Percentiles rank a stretch among this genome's conserved stretches.
phyloP scores from a whole-genome alignment of 768 basidiomycete species.

The Russula earlei region DNA sequence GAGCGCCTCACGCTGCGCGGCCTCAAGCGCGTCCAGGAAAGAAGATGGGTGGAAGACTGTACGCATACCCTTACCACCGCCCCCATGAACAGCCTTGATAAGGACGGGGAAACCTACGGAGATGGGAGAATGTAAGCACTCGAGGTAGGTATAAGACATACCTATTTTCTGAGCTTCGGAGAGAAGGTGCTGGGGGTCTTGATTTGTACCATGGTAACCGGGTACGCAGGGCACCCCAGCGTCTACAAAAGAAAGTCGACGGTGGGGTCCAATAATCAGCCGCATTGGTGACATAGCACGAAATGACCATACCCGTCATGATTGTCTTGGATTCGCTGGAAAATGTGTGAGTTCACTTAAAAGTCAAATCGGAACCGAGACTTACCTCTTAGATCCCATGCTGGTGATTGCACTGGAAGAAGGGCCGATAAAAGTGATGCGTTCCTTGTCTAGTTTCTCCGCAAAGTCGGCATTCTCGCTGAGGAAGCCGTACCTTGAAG shows the following conservation, averaged over 20 bases:
- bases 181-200: constrained; percentile 62
- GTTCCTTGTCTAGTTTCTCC: constrained; percentile 58
- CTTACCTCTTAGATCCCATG: constrained; percentile 92
- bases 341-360: neutral
- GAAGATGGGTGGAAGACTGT: constrained; percentile 56
- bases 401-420: constrained; percentile 79
- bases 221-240: constrained; percentile 91
- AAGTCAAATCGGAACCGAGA: neutral
- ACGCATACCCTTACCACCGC: constrained; percentile 95
- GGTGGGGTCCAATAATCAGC: neutral
- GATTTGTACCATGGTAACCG: constrained; percentile 82
- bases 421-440: constrained; percentile 86
- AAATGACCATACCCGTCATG: constrained; percentile 54
- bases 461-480: constrained; percentile 88
- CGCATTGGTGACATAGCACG: neutral
- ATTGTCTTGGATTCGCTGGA: constrained; percentile 91
- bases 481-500: constrained; percentile 75
- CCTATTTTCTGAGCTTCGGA: constrained; percentile 66
- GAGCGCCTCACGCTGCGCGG: constrained; percentile 81
- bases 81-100: constrained; percentile 95
- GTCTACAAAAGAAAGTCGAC: constrained; percentile 31
- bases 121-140: neutral
- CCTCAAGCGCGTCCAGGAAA: constrained; percentile 71
- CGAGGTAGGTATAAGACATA: constrained; percentile 18
- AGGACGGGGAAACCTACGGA: constrained; percentile 73